Evolutionary conservation across 257 asterid species (phyloP).

Genomic region (Solanum rostratum): DNA sequence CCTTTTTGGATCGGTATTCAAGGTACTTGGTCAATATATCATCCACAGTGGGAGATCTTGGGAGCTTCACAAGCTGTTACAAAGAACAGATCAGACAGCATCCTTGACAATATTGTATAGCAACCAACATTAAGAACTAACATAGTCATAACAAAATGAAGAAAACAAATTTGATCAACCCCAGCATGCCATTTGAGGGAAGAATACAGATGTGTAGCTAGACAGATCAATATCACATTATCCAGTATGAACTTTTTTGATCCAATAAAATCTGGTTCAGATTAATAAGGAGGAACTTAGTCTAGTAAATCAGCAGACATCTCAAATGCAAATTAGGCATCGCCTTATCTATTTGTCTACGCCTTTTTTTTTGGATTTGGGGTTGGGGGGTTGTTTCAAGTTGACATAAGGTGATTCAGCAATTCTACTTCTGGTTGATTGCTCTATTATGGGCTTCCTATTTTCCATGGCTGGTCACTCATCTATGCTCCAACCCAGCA

Average conservation of each 20-base stretch:
- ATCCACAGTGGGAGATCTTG: slow-evolving; percentile 81
- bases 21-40: slow-evolving; percentile 71
- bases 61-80: slow-evolving; percentile 91
- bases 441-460: neutral
- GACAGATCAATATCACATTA: neutral
- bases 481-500: neutral
- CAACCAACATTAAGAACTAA: neutral
- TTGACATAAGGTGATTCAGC: neutral
- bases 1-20: slow-evolving; percentile 74
- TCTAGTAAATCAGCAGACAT: neutral
- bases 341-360: neutral
- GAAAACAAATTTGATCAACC: neutral
- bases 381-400: neutral
- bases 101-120: neutral
- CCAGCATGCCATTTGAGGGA: neutral
- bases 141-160: neutral
- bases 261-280: neutral
- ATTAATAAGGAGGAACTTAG: neutral
- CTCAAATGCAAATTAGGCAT: neutral
- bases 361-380: neutral
- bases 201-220: neutral
- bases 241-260: neutral
- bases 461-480: neutral
- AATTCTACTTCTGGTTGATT: neutral
- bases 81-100: neutral